These are phyloP conservation scores for Cryptococcus sp. DNA, from an alignment of 1,284 basidiomycete species.

Conservation along the genomic window DNA sequence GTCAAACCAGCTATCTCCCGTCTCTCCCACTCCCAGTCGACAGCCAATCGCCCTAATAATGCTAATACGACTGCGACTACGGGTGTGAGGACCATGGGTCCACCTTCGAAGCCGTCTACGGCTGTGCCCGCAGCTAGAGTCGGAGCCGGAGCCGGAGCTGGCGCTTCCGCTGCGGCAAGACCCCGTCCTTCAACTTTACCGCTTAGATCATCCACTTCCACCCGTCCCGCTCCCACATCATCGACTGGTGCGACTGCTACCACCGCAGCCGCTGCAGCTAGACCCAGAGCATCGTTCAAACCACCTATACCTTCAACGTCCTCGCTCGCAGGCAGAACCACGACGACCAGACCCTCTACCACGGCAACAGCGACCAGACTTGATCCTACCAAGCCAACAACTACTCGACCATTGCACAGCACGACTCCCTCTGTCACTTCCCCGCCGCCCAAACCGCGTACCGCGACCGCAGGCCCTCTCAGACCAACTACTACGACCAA, in stretches of 20 bases:
- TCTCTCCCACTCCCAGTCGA: background rate
- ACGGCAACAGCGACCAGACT: background rate
- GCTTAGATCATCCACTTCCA: background rate
- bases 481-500: conserved; percentile 3
- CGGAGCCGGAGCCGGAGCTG: background rate
- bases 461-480: background rate
- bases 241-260: background rate
- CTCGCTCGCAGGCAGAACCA: conserved; percentile 5
- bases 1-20: background rate
- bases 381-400: background rate
- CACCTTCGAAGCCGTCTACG: too few relatives aligned
- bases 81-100: background rate
- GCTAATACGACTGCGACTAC: conserved; percentile 1
- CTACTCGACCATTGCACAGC: background rate
- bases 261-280: background rate
- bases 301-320: conserved; percentile 14
- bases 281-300: conserved; percentile 9
- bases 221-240: background rate
- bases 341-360: background rate
- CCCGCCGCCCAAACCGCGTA: background rate
- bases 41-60: background rate
- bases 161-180: background rate
- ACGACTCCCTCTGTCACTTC: too few relatives aligned
- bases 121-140: background rate
- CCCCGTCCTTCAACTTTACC: background rate